Evolutionary conservation across 495 filamentous ascomycete genomes (phyloP), one percentile per base, ranked within the genome.

Genomic region (Aspergillus nanangensis): DNA sequence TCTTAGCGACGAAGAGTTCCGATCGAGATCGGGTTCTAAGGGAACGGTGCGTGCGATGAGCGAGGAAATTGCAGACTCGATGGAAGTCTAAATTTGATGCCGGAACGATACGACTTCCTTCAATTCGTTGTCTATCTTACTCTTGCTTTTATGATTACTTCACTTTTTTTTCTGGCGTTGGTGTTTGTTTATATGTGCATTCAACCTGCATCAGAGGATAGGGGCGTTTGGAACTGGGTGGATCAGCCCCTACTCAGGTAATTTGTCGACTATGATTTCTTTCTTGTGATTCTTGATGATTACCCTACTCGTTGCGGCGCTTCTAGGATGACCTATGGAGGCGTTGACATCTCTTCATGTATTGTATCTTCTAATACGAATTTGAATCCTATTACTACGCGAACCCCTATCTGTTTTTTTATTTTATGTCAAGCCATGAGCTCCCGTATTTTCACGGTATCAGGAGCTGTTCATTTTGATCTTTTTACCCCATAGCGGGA

Each of bases 41-140:
- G 75, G 73, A 21, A 76, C 72, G 25, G 74, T 86, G 5, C 73
- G 83, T 20, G 84, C 82, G 3, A 73, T 88, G 52, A 88, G 83
- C 52, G 84, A 88, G 62, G 85, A 88, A 42, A 83, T 88, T 41
- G 83, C 79, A 31, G 76, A 79, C 20, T 74, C 74, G 9, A 88
- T 89, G 83, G 86, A 89, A 52, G 68, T 75, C 41, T 79, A 55
- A 74, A 15, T 35, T 17, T 24, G 31, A 15, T 15, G 15, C 9
- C 24, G 3, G 19, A 8, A 2, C 1, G 3, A 25, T 31, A 25
- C 24, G 39, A 27, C 24, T 31, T 42, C 7, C 9, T 42, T n/a
- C n/a, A n/a, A 18, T n/a, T 31, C 8, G 14, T 24, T 17, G 22
- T 48, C 25, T 43, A 24, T 10, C 23, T 24, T n/a, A 18, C 37